Conservation (phyloP, 306 rosid species). For the Vigna reflexopilosa region DNA sequence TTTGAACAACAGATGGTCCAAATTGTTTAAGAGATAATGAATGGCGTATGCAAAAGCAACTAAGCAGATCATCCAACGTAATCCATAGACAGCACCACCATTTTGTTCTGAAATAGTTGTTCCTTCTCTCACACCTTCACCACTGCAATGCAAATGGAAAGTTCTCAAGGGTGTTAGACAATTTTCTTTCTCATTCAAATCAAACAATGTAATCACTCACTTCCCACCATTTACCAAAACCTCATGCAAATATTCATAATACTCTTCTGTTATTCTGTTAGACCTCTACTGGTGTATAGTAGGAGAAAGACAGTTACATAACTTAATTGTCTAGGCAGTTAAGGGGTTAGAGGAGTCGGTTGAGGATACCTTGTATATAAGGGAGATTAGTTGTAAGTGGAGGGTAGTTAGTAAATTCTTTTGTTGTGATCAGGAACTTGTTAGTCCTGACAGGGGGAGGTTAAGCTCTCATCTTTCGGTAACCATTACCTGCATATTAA, state of each 20-base stretch:
- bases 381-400: no score
- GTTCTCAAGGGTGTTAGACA: background rate
- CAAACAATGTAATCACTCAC: background rate
- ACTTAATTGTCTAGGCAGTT: no score
- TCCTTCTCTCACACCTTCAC: constrained; percentile 26
- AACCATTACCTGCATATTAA: no score
- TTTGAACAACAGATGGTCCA: constrained; percentile 45
- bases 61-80: constrained; percentile 49
- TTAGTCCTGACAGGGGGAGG: no score
- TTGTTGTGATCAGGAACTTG: no score
- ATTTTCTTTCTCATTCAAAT: background rate
- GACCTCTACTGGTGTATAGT: no score
- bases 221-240: background rate
- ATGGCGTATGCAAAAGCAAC: constrained; percentile 43
- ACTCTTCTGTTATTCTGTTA: no score
- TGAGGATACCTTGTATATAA: no score
- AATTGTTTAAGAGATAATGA: constrained; percentile 45
- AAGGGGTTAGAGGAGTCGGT: no score
- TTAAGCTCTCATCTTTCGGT: no score
- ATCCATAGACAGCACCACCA: constrained; percentile 30
- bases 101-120: constrained; percentile 19
- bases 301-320: no score
- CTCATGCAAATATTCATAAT: background rate
- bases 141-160: constrained; percentile 53
- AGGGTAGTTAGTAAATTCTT: no score